phyloP scores from a whole-genome alignment of 306 rosid genomes.

The Adenanthera pavonina region DNA sequence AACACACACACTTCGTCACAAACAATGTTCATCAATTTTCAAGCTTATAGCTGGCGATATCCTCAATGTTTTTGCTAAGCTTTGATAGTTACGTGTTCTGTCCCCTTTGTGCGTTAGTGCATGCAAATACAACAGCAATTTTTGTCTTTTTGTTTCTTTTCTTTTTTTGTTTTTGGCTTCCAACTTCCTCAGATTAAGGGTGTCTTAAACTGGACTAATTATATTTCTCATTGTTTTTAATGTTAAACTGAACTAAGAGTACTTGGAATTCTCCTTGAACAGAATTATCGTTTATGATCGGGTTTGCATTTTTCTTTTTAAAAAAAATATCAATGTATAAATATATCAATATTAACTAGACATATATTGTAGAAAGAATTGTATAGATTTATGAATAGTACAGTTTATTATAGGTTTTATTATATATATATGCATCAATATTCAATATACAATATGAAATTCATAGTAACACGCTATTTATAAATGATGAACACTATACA shows the following conservation, averaged over 20 bases:
- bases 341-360: too few relatives aligned
- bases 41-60: slow-evolving; percentile 57
- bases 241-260: background rate
- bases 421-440: too few relatives aligned
- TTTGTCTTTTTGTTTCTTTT: background rate
- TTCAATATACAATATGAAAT: too few relatives aligned
- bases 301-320: background rate
- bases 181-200: background rate
- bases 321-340: too few relatives aligned
- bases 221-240: background rate
- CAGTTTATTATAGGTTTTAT: too few relatives aligned
- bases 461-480: too few relatives aligned
- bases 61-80: slow-evolving; percentile 36
- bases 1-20: slow-evolving; percentile 66
- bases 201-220: background rate
- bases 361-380: too few relatives aligned
- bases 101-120: background rate
- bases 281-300: background rate
- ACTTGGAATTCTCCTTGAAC: background rate
- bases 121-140: background rate
- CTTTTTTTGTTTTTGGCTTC: background rate
- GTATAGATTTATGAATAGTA: too few relatives aligned
- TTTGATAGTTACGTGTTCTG: background rate
- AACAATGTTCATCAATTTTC: slow-evolving; percentile 44
- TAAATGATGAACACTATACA: too few relatives aligned